Percentiles rank a stretch among this genome's conserved stretches.
These are phyloP conservation scores for Clavariopsis aquatica DNA, from an alignment of 495 filamentous ascomycete genomes.

Conservation along the genomic window DNA sequence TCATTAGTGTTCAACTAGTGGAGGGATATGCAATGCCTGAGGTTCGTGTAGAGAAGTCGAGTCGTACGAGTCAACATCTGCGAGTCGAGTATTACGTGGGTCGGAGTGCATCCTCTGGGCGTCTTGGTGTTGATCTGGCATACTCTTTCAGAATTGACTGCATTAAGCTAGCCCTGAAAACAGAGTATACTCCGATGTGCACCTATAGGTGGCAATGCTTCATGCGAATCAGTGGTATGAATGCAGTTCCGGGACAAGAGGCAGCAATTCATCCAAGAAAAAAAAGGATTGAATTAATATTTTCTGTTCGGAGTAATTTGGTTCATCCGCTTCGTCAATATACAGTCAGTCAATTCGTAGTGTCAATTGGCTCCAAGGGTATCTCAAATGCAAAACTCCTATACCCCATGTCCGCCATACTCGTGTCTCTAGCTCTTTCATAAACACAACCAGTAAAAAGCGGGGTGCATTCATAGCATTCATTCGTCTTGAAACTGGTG, in stretches of 20 bases:
- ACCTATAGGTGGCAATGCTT: too few relatives aligned
- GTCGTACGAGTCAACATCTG: not conserved
- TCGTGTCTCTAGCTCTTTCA: not conserved
- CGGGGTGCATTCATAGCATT: not conserved
- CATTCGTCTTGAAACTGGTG: slow-evolving; percentile 36
- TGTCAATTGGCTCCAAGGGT: slow-evolving; percentile 9
- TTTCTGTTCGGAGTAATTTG: not conserved
- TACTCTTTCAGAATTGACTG: not conserved
- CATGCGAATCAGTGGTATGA: too few relatives aligned
- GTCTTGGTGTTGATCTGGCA: not conserved
- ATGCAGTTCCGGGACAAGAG: too few relatives aligned
- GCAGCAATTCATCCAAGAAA: too few relatives aligned
- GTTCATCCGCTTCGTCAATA: not conserved
- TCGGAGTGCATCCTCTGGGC: not conserved
- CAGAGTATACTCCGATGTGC: not conserved
- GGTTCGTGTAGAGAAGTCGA: not conserved
- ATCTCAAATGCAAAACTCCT: slow-evolving; percentile 21
- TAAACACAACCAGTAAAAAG: too few relatives aligned
- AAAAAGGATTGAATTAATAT: too few relatives aligned
- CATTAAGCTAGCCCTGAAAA: not conserved
- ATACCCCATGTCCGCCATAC: not conserved
- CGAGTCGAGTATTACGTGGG: not conserved
- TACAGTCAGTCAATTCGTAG: not conserved
- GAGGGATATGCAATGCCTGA: not conserved
- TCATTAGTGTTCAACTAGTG: not conserved